phyloP scores from a whole-genome alignment of 169 alveolate species.

The Sarcocystis neurona region DNA sequence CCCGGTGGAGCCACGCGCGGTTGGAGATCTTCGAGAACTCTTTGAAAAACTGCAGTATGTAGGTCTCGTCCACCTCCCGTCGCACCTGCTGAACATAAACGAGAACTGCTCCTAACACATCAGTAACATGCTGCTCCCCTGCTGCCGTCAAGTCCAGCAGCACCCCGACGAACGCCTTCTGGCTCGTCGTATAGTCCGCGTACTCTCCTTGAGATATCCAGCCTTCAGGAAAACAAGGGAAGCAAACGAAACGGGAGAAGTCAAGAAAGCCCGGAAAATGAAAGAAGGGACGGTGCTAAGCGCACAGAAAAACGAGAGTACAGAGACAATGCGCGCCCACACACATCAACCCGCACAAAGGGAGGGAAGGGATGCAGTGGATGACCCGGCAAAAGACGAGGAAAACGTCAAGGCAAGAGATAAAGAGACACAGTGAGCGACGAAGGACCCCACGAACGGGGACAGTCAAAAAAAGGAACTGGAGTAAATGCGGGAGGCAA shows the following conservation, averaged over 20 bases:
- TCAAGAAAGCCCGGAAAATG: neutral
- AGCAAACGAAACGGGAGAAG: neutral
- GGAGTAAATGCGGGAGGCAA: too few relatives aligned
- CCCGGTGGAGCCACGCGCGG: constrained; percentile 42
- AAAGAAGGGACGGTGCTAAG: too few relatives aligned
- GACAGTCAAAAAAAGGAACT: too few relatives aligned
- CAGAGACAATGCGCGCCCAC: too few relatives aligned
- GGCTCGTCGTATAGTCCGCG: constrained; percentile 26
- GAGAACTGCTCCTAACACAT: neutral
- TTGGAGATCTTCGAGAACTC: constrained; percentile 10
- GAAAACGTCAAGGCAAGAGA: too few relatives aligned
- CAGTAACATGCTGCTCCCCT: constrained; percentile 21
- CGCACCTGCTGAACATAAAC: neutral
- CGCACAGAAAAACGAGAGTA: too few relatives aligned
- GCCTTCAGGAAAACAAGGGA: neutral
- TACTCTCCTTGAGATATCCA: constrained; percentile 26
- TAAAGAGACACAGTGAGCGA: too few relatives aligned
- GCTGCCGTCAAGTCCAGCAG: constrained; percentile 24
- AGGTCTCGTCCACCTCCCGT: neutral
- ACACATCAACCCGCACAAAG: too few relatives aligned
- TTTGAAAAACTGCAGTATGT: neutral
- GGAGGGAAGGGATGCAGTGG: too few relatives aligned
- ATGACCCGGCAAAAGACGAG: too few relatives aligned
- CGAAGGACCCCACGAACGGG: too few relatives aligned
- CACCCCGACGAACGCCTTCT: constrained; percentile 45